A percentile compares a stretch with the other conserved stretches of the same genome.
phyloP scores from a whole-genome alignment of 164 flowering plant genomes.

The Malania oleifera region DNA sequence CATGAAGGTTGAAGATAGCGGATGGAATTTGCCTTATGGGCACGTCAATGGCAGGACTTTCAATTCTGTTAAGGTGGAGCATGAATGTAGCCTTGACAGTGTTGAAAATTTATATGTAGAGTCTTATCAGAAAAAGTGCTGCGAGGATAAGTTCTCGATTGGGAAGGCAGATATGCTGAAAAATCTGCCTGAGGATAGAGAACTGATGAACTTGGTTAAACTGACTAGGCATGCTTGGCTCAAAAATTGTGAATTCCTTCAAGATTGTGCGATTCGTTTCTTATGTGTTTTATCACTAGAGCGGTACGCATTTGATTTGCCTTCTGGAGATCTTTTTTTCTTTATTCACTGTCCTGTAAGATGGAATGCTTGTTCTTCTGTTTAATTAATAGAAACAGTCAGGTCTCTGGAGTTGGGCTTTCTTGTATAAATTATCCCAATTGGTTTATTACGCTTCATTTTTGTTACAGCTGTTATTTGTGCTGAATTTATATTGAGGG shows the following conservation, averaged over 20 bases:
- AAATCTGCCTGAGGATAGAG: slow-evolving; percentile 40
- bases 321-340: background rate
- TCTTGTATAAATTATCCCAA: no score
- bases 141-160: slow-evolving; percentile 23
- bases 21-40: slow-evolving; percentile 18
- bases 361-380: no score
- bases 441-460: background rate
- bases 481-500: background rate
- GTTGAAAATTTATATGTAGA: slow-evolving; percentile 16
- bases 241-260: slow-evolving; percentile 87
- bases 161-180: slow-evolving; percentile 20
- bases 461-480: background rate
- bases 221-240: slow-evolving; percentile 72
- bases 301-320: slow-evolving; percentile 51
- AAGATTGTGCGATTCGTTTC: slow-evolving; percentile 92
- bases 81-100: slow-evolving; percentile 26
- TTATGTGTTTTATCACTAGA: slow-evolving; percentile 83
- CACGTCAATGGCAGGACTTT: slow-evolving; percentile 30
- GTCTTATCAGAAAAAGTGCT: background rate
- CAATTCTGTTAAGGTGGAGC: slow-evolving; percentile 44
- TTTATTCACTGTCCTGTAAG: background rate
- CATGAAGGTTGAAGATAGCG: slow-evolving; percentile 36
- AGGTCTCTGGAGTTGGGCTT: no score
- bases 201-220: slow-evolving; percentile 57
- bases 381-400: no score